These are phyloP conservation scores for Platanthera zijinensis DNA, from an alignment of 106 monocot species.

Conservation along the genomic window DNA sequence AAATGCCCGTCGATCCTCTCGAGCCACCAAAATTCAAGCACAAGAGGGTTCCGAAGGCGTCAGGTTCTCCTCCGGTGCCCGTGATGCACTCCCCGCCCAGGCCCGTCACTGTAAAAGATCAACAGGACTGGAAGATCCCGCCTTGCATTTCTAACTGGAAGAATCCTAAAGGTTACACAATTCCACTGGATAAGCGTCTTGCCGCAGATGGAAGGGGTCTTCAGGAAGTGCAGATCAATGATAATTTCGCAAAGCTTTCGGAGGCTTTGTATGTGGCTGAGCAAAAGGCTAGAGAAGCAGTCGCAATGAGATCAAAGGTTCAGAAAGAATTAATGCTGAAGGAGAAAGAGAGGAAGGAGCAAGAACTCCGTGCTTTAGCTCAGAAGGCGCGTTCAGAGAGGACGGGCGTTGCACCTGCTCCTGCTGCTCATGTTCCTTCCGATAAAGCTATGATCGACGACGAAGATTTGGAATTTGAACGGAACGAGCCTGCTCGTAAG, in stretches of 20 bases:
- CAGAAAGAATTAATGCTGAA: conserved; percentile 85
- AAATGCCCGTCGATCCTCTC: conserved; percentile 90
- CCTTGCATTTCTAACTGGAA: conserved; percentile 99
- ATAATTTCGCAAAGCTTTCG: conserved; percentile 87
- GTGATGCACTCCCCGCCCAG: conserved; percentile 97
- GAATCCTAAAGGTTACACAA: conserved; percentile 95
- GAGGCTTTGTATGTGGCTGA: conserved; percentile 91
- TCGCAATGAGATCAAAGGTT: conserved; percentile 91
- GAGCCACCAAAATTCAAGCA: conserved; percentile 99
- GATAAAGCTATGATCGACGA: conserved; percentile 30
- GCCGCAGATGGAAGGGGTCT: conserved; percentile 93
- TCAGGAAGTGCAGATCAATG: conserved; percentile 96
- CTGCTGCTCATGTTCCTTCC: conserved; percentile 25
- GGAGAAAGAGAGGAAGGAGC: conserved; percentile 94
- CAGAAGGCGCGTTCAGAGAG: conserved; percentile 81
- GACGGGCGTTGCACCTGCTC: conserved; percentile 69
- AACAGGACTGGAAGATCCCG: conserved; percentile 99
- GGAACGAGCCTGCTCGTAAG: conserved; percentile 29
- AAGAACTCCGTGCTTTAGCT: conserved; percentile 76
- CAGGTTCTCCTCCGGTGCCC: conserved; percentile 87
- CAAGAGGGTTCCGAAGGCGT: conserved; percentile 79
- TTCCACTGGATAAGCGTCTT: conserved; percentile 86
- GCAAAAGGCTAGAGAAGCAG: conserved; percentile 90
- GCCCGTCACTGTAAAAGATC: conserved; percentile 91
- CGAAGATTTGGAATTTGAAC: conserved; percentile 30